Conservation (phyloP, 2,329 filamentous ascomycete species). For the Trichoderma arundinaceum region DNA sequence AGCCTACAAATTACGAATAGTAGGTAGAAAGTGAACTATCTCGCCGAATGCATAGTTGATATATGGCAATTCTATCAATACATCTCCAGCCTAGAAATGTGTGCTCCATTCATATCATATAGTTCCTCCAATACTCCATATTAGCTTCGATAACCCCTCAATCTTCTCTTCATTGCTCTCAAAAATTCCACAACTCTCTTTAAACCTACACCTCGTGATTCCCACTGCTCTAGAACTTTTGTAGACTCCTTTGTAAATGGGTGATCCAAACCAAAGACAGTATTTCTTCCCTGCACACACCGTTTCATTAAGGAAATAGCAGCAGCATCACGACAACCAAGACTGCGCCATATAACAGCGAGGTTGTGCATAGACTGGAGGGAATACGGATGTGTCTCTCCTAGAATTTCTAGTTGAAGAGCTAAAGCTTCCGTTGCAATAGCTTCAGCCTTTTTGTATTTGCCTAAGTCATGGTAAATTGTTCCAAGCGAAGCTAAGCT, state of each 20-base stretch:
- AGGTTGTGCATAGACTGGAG: not conserved
- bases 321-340: not conserved
- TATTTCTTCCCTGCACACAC: not conserved
- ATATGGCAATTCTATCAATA: no score
- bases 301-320: not conserved
- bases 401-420: not conserved
- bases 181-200: not conserved
- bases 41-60: no score
- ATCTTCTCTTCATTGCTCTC: not conserved
- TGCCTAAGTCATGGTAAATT: not conserved
- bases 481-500: not conserved
- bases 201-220: not conserved
- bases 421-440: not conserved
- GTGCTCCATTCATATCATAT: no score
- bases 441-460: not conserved
- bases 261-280: not conserved
- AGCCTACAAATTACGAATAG: no score
- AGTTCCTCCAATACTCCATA: not conserved
- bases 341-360: not conserved
- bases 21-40: no score
- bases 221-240: not conserved
- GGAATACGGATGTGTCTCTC: not conserved
- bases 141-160: not conserved
- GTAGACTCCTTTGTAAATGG: constrained; percentile 1
- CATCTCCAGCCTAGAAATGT: no score